These are phyloP conservation scores for Bifiguratus adelaidae DNA, from an alignment of 192 early-diverging fungal species.

Conservation along the genomic window DNA sequence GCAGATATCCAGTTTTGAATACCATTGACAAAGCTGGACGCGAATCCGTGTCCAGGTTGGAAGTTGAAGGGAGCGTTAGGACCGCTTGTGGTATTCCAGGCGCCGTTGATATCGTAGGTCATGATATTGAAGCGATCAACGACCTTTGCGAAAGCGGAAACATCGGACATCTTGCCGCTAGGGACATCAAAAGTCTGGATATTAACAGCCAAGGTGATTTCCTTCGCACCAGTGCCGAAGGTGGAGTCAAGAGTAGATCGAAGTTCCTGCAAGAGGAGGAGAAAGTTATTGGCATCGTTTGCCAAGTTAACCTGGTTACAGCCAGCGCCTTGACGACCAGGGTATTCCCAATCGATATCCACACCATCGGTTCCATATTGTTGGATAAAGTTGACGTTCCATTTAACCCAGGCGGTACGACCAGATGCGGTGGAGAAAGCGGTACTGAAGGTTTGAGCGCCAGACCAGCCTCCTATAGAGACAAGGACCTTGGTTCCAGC, in stretches of 20 bases:
- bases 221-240: constrained; percentile 28
- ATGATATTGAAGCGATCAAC: constrained; percentile 58
- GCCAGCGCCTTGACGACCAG: constrained; percentile 38
- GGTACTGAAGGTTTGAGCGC: constrained; percentile 48
- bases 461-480: constrained; percentile 68
- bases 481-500: constrained; percentile 41
- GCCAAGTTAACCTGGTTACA: constrained; percentile 32
- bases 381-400: constrained; percentile 38
- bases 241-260: constrained; percentile 26
- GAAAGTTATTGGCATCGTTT: constrained; percentile 46
- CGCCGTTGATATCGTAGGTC: constrained; percentile 53
- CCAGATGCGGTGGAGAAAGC: constrained; percentile 35
- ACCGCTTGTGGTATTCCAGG: constrained; percentile 46
- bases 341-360: constrained; percentile 59
- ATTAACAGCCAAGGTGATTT: constrained; percentile 50
- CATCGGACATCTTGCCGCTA: constrained; percentile 27
- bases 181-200: constrained; percentile 42
- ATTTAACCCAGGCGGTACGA: constrained; percentile 44
- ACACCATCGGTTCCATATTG: constrained; percentile 51
- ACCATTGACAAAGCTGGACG: constrained; percentile 27
- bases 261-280: constrained; percentile 39
- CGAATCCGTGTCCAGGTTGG: constrained; percentile 15
- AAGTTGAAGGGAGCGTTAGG: constrained; percentile 47
- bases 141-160: constrained; percentile 32
- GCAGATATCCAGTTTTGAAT: constrained; percentile 43